Evolutionary conservation across 2,329 filamentous ascomycete genomes (phyloP).

Genomic region (Ophiocordyceps australis): DNA sequence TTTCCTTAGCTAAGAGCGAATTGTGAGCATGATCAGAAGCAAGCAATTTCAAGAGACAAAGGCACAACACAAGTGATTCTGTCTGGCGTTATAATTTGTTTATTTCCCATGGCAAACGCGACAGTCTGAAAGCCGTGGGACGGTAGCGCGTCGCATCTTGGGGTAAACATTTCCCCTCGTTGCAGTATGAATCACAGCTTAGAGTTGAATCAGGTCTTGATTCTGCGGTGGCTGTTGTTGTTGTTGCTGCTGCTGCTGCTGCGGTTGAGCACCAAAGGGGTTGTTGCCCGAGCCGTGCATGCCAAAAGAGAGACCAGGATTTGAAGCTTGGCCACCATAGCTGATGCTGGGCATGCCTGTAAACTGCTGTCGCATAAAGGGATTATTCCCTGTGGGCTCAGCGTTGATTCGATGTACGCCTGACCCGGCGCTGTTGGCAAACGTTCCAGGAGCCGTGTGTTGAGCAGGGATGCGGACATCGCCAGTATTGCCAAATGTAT

Average conservation of each 20-base stretch:
- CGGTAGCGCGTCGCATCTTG: too few species aligned
- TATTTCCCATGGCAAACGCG: too few species aligned
- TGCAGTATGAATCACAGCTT: too few species aligned
- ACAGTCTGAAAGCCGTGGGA: too few species aligned
- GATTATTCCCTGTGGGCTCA: constrained; percentile 70
- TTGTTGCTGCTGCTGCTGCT: constrained; percentile 27
- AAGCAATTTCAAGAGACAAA: too few species aligned
- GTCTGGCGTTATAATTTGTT: too few species aligned
- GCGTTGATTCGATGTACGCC: constrained; percentile 52
- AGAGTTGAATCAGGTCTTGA: constrained; percentile 47
- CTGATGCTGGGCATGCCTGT: constrained; percentile 53
- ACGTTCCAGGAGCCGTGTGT: constrained; percentile 88
- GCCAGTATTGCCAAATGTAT: constrained; percentile 95
- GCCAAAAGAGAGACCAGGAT: constrained; percentile 34
- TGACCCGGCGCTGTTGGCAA: constrained; percentile 85
- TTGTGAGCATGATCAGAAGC: too few species aligned
- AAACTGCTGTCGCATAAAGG: constrained; percentile 71
- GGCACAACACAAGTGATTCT: too few species aligned
- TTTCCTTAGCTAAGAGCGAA: too few species aligned
- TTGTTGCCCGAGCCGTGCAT: constrained; percentile 36
- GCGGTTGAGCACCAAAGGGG: constrained; percentile 36
- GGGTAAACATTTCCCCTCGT: too few species aligned
- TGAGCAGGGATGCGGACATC: constrained; percentile 89
- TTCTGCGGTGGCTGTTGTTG: constrained; percentile 30
- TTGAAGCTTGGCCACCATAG: constrained; percentile 34